Base-by-base conservation (phyloP, 129 eudicot species). In the Apium graveolens region DNA sequence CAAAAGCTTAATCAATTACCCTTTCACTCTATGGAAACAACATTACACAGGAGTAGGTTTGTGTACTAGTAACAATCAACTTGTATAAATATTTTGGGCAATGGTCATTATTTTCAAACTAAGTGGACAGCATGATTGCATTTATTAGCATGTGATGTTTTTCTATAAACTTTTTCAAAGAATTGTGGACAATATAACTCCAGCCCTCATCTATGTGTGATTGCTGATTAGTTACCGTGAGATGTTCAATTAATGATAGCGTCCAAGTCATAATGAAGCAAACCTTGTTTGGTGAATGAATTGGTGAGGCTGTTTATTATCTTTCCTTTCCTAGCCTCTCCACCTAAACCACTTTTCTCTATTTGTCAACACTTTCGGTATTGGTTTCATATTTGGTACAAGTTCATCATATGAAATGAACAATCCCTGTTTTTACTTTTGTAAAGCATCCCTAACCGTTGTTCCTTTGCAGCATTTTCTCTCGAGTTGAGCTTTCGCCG, bases 91-190 rank as follows among this genome's bases (percentile, higher is more conserved):
- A 63, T 9, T 9, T 68, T 68, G 73, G 39, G 42, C 24, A 35
- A 5, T 34, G 42, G 11, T 1, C 74, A 32, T 1, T 6, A 1
- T 69, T 70, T 37, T 70, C 46, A 70, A 35, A 70, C 7, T 21
- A n/a, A 72, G 5, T 4, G 8, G 66, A 57, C 66, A 57, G 66
- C 68, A 39, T 39, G 71, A 42, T 4, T 35, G 72, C 73, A 60
- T 74, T 80, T 24, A 74, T 63, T 74, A 60, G 79, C 79, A 80
- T 62, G 83, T 80, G 83, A 57, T 2, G 20, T 31, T 42, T 43
- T 26, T 14, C 27, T 57, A 57, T 24, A 3, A 60, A 26, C 4
- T 11, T 8, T 7, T 70, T 14, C 14, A 11, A 71, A 71, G 49
- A 42, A 20, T 24, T 80, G 81, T 63, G 46, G 65, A 42, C 27